These are phyloP conservation scores for Triticum timopheevii DNA, from an alignment of 176 grass and related monocot species.

Conservation along the genomic window DNA sequence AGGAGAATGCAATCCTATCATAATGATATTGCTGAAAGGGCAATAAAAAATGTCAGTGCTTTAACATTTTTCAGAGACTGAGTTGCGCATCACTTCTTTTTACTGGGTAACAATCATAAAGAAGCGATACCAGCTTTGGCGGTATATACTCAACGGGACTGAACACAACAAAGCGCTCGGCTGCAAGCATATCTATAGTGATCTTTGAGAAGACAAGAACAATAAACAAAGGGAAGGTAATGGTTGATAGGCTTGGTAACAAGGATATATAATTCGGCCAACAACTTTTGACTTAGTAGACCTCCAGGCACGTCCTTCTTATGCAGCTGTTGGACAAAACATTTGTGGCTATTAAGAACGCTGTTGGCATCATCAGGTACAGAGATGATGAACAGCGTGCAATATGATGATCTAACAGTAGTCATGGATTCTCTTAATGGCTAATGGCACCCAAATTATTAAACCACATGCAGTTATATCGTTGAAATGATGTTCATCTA, in stretches of 20 bases:
- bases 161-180: background rate
- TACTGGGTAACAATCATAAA: background rate
- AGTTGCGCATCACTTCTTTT: background rate
- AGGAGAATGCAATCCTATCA: background rate
- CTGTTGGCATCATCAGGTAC: background rate
- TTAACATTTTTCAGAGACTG: background rate
- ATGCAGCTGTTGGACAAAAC: background rate
- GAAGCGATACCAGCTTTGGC: background rate
- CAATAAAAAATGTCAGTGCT: background rate
- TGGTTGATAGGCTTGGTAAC: background rate
- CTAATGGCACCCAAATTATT: background rate
- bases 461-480: background rate
- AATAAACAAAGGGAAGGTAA: background rate
- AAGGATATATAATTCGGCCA: slow-evolving; percentile 7
- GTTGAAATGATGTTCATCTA: background rate
- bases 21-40: background rate
- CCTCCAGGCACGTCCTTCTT: background rate
- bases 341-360: background rate
- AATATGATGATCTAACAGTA: background rate
- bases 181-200: slow-evolving; percentile 23
- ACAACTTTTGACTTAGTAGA: slow-evolving; percentile 3
- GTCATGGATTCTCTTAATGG: background rate
- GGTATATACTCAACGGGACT: background rate
- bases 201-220: background rate
- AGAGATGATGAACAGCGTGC: background rate